A percentile compares a stretch with the other conserved stretches of the same genome.
phyloP scores from a whole-genome alignment of 2,329 filamentous ascomycete genomes.

The Penicillium sp. region DNA sequence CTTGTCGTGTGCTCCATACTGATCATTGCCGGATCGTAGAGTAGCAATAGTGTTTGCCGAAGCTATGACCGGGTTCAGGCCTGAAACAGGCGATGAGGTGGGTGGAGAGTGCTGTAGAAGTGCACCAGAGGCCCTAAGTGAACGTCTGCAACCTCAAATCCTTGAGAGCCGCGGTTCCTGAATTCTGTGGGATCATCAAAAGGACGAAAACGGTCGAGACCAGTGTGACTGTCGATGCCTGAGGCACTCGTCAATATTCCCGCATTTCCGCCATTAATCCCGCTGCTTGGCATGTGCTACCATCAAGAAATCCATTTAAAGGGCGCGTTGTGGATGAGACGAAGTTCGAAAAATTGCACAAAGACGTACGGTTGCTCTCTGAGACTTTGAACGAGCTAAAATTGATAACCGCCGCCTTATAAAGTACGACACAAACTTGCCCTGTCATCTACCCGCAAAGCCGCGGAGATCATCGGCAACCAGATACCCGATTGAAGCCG shows the following conservation, averaged over 20 bases:
- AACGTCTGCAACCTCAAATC: background rate
- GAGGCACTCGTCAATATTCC: slow-evolving; percentile 8
- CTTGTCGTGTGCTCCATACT: background rate
- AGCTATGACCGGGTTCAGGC: background rate
- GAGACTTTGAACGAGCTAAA: background rate
- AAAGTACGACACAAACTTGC: background rate
- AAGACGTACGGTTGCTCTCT: background rate
- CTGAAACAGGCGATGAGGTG: background rate
- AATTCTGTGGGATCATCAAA: background rate
- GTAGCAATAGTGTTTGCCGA: background rate
- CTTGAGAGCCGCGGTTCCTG: background rate
- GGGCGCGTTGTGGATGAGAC: background rate
- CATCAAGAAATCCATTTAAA: background rate
- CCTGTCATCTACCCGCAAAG: slow-evolving; percentile 12
- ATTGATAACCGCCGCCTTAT: background rate
- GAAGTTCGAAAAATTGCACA: background rate
- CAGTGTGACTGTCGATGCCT: background rate
- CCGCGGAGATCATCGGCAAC: slow-evolving; percentile 23
- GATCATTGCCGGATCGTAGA: background rate
- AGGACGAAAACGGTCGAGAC: slow-evolving; percentile 16
- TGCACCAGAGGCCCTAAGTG: background rate
- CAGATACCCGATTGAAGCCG: slow-evolving; percentile 20
- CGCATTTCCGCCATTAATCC: slow-evolving; percentile 5
- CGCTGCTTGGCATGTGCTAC: background rate
- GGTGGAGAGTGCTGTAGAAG: background rate